phyloP scores from a whole-genome alignment of 169 alveolate species.

The Eimeria zaria region DNA sequence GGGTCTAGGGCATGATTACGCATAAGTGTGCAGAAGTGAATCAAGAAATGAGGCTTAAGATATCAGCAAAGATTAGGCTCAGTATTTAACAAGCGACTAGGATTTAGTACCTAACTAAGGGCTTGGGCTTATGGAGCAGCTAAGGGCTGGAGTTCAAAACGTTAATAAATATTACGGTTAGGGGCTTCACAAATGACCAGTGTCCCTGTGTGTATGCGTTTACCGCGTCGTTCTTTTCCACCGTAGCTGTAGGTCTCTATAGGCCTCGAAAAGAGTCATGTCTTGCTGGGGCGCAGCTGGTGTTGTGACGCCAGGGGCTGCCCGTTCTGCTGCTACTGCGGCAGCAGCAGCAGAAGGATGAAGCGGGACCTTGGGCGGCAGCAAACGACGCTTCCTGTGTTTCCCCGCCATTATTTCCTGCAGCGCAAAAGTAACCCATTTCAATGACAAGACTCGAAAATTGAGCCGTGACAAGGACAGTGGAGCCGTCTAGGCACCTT shows the following conservation, averaged over 20 bases:
- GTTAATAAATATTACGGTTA: not conserved
- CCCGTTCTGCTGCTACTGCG: slow-evolving; percentile 48
- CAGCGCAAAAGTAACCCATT: not conserved
- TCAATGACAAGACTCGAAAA: not conserved
- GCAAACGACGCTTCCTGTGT: slow-evolving; percentile 89
- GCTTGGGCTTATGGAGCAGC: not conserved
- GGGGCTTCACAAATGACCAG: not conserved
- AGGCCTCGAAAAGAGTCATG: slow-evolving; percentile 67
- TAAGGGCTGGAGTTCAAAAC: not conserved
- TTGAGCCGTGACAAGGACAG: not conserved
- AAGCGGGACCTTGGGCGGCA: slow-evolving; percentile 92
- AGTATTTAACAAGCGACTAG: not conserved
- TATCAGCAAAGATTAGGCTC: not conserved
- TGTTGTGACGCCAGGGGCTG: slow-evolving; percentile 44
- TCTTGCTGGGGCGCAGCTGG: slow-evolving; percentile 77
- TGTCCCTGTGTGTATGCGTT: not conserved
- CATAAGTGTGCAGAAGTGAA: not conserved
- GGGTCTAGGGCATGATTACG: not conserved
- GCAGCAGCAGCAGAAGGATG: slow-evolving; percentile 88
- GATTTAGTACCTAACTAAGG: not conserved
- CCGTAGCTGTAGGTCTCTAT: slow-evolving; percentile 77
- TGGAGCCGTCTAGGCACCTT: not conserved
- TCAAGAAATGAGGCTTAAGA: not conserved
- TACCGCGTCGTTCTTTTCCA: slow-evolving; percentile 79
- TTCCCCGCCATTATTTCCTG: slow-evolving; percentile 93